These are phyloP conservation scores for Medicago arabica DNA, from an alignment of 306 rosid genomes.

Conservation along the genomic window DNA sequence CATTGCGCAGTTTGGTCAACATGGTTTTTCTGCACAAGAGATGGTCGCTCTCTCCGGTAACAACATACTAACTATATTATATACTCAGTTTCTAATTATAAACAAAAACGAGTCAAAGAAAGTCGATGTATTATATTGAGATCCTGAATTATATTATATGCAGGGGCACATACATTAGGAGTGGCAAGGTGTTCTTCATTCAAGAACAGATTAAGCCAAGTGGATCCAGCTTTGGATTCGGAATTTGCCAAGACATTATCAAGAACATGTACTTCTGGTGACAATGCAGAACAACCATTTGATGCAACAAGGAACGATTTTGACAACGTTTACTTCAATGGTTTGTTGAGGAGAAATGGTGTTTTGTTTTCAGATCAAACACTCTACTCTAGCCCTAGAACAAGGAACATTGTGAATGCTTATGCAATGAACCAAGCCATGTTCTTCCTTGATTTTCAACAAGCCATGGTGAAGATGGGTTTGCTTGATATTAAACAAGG, in stretches of 20 bases:
- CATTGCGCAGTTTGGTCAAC: conserved; percentile 57
- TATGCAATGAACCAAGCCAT: conserved; percentile 78
- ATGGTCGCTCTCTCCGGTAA: conserved; percentile 92
- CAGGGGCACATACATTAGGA: conserved; percentile 94
- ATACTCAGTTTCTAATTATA: no score
- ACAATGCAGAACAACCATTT: conserved; percentile 64
- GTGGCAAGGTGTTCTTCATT: conserved; percentile 86
- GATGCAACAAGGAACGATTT: conserved; percentile 63
- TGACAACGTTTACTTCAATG: conserved; percentile 67
- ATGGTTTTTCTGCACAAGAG: conserved; percentile 73
- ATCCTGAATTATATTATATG: background rate
- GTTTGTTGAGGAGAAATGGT: conserved; percentile 58
- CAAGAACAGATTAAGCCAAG: conserved; percentile 58
- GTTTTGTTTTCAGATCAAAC: conserved; percentile 79
- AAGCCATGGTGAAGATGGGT: conserved; percentile 83
- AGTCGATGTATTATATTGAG: no score
- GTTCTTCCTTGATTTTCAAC: conserved; percentile 86
- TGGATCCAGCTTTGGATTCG: conserved; percentile 59
- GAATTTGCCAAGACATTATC: conserved; percentile 57
- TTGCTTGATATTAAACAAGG: conserved; percentile 64
- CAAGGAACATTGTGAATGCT: conserved; percentile 64
- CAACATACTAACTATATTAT: no score
- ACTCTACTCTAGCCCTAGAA: conserved; percentile 56
- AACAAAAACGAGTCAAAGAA: no score
- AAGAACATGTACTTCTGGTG: conserved; percentile 70